Base-by-base conservation (phyloP, 164 flowering plant species). In the Sextonia rubra region DNA sequence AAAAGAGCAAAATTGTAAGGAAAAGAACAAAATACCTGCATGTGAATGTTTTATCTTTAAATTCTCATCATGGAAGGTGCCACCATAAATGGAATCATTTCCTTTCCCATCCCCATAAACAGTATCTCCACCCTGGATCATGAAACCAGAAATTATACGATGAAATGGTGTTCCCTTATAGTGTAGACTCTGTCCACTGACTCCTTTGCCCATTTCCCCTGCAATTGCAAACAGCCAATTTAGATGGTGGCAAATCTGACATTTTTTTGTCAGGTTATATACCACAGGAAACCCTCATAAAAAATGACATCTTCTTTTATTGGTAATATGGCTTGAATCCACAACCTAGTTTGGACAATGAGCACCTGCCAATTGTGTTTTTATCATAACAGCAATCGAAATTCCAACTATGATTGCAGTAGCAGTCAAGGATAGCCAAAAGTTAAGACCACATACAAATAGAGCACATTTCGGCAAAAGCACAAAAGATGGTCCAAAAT, bases 51-150 rank as follows among this genome's bases (percentile, higher is more conserved):
- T 90, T 71, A 91, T 83, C 85, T 76, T 91, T 77, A 92, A 91
- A 80, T 91, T 93, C 81, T 96, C 99, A 83, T 96, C 99, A 66
- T 84, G 87, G 77, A 96, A 96, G 18, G 83, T 82, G 71, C 89
- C 89, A 69, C 98, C 98, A 79, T 91, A 96, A 49, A 93, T 91
- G 23, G 98, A 96, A 12, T 84, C 85, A 68, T 66, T 77, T 73
- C 98, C 98, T 62, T 75, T 89, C 61, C 98, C 98, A 81, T 96
- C 88, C 24, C 95, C 87, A 68, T 75, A 69, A 70, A 84, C 80
- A 49, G 80, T 87, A 75, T 93, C 99, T 71, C 99, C 99, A 64
- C 98, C 99, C 84, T 96, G 99, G 74, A 89, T 87, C 85, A 96
- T 76, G 76, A 93, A 93, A 14, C 98, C 99, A 67, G 99, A 87